Evolutionary conservation across 2,329 filamentous ascomycete genomes (phyloP).

Genomic region (Geosmithia morbida): DNA sequence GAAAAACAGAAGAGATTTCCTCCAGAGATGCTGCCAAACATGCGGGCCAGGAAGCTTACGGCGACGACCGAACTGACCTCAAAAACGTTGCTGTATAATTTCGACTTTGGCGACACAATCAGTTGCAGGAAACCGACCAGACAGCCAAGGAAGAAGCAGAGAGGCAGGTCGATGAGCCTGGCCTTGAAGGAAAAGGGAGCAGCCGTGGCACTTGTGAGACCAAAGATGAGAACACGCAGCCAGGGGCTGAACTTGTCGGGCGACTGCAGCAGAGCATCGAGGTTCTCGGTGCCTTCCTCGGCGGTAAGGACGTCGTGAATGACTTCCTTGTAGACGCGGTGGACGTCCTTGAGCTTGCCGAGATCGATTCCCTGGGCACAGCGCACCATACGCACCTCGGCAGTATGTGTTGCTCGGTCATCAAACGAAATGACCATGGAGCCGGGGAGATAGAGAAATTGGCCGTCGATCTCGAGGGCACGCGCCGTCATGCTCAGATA

Average conservation of each 20-base stretch:
- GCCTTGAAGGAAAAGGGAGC: constrained; percentile 65
- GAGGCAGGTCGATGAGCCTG: constrained; percentile 56
- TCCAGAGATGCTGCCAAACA: constrained; percentile 42
- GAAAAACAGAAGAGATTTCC: constrained; percentile 48
- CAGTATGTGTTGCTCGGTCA: constrained; percentile 49
- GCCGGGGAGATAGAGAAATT: constrained; percentile 79
- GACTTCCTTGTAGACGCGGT: constrained; percentile 50
- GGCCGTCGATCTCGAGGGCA: constrained; percentile 72
- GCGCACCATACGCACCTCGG: constrained; percentile 49
- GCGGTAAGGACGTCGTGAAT: constrained; percentile 45
- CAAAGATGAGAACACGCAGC: constrained; percentile 49
- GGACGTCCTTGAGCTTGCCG: constrained; percentile 45
- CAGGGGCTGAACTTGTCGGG: constrained; percentile 38
- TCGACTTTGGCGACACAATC: constrained; percentile 52
- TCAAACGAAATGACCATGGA: constrained; percentile 91
- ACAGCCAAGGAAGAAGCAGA: constrained; percentile 56
- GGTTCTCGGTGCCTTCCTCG: constrained; percentile 37
- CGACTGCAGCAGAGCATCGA: constrained; percentile 39
- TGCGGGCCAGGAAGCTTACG: constrained; percentile 47
- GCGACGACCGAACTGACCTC: constrained; percentile 47
- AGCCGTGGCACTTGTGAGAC: constrained; percentile 55
- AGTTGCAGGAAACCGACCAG: constrained; percentile 57
- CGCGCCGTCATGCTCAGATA: constrained; percentile 77
- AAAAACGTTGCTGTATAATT: constrained; percentile 52
- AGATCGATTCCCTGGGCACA: constrained; percentile 43